phyloP scores from a whole-genome alignment of 306 rosid genomes.

The Macrotyloma uniflorum region DNA sequence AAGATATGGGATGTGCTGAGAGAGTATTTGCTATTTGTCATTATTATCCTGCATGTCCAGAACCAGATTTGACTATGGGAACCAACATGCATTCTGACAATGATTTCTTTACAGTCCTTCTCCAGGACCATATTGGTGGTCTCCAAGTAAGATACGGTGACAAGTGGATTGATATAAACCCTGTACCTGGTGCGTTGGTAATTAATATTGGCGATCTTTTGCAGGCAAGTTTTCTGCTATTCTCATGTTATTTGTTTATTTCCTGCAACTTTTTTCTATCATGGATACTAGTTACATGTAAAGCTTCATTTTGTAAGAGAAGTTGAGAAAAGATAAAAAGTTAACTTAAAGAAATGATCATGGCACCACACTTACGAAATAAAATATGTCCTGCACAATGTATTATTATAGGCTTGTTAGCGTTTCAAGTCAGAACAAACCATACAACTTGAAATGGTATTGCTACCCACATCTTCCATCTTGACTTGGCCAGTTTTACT shows the following conservation, averaged over 20 bases:
- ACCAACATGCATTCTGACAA: constrained; percentile 31
- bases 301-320: neutral
- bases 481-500: too few species aligned
- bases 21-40: constrained; percentile 23
- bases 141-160: constrained; percentile 36
- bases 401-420: too few species aligned
- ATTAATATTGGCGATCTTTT: constrained; percentile 43
- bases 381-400: neutral
- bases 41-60: constrained; percentile 48
- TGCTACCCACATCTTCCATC: neutral
- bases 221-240: constrained; percentile 40
- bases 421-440: neutral
- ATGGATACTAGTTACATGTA: neutral
- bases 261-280: neutral
- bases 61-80: constrained; percentile 43
- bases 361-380: neutral
- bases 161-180: constrained; percentile 33
- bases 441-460: neutral
- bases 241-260: neutral
- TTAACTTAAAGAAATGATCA: neutral
- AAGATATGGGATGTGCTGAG: constrained; percentile 35
- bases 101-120: constrained; percentile 45
- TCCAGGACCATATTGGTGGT: constrained; percentile 47
- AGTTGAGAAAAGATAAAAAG: neutral
- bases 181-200: constrained; percentile 37